Evolutionary conservation across 2,329 filamentous ascomycete species (phyloP).

Genomic region (Huntiella savannae): DNA sequence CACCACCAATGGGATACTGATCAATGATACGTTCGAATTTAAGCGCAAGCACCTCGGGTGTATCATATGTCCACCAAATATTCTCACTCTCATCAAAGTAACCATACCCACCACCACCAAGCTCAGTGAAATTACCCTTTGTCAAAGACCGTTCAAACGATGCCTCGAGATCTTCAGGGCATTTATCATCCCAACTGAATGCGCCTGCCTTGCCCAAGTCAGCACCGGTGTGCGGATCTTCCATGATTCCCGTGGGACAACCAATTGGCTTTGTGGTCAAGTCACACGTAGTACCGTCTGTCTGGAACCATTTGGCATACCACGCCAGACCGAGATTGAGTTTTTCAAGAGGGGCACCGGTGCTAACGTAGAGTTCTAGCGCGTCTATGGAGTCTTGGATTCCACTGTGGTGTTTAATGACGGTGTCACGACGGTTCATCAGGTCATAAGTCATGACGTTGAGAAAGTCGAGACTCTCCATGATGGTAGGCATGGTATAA

Average conservation of each 20-base stretch:
- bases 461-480: conserved; percentile 41
- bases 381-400: conserved; percentile 33
- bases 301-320: conserved; percentile 46
- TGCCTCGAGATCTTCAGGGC: conserved; percentile 30
- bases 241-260: conserved; percentile 36
- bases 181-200: conserved; percentile 40
- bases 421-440: conserved; percentile 47
- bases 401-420: conserved; percentile 47
- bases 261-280: conserved; percentile 22
- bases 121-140: conserved; percentile 35
- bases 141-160: conserved; percentile 39
- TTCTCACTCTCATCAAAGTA: conserved; percentile 41
- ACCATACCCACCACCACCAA: conserved; percentile 40
- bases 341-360: conserved; percentile 31
- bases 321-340: conserved; percentile 48
- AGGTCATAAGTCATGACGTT: conserved; percentile 54
- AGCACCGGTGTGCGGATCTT: conserved; percentile 36
- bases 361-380: conserved; percentile 38
- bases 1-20: conserved; percentile 40
- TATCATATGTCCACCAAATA: conserved; percentile 61
- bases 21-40: conserved; percentile 45
- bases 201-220: conserved; percentile 38
- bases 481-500: conserved; percentile 38
- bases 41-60: conserved; percentile 33
- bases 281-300: conserved; percentile 23